Evolutionary conservation across 2,329 filamentous ascomycete genomes (phyloP).

Genomic region (Metarhizium anisopliae): DNA sequence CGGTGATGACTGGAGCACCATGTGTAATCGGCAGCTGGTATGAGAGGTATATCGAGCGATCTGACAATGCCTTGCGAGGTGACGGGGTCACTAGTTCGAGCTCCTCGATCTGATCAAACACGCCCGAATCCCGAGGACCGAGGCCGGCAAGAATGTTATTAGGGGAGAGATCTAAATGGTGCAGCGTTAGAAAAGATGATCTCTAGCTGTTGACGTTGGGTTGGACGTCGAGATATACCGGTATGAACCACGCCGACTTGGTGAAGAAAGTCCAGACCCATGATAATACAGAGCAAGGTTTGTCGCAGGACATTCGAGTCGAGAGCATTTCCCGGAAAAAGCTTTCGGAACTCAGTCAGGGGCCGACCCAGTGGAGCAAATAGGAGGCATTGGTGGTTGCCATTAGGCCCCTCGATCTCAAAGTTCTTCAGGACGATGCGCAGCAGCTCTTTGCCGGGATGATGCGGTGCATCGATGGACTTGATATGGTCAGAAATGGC

Average conservation of each 20-base stretch:
- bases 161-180: conserved; percentile 14
- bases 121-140: conserved; percentile 7
- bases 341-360: conserved; percentile 14
- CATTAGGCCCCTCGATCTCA: conserved; percentile 8
- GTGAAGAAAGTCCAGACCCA: conserved; percentile 13
- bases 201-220: too few relatives aligned
- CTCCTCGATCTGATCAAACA: conserved; percentile 10
- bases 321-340: conserved; percentile 13
- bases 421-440: background rate
- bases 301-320: conserved; percentile 15
- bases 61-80: conserved; percentile 17
- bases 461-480: too few relatives aligned
- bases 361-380: conserved; percentile 11
- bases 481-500: too few relatives aligned
- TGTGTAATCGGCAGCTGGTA: conserved; percentile 15
- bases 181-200: too few relatives aligned
- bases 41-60: conserved; percentile 20
- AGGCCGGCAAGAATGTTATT: conserved; percentile 16
- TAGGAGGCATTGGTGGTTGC: conserved; percentile 14
- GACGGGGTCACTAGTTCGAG: conserved; percentile 9
- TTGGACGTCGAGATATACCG: conserved; percentile 1
- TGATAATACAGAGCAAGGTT: conserved; percentile 10
- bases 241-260: conserved; percentile 12
- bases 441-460: background rate
- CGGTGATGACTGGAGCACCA: conserved; percentile 16